These are phyloP conservation scores for Rhizophagus prolifer DNA, from an alignment of 192 early-diverging fungal genomes.

Conservation along the genomic window DNA sequence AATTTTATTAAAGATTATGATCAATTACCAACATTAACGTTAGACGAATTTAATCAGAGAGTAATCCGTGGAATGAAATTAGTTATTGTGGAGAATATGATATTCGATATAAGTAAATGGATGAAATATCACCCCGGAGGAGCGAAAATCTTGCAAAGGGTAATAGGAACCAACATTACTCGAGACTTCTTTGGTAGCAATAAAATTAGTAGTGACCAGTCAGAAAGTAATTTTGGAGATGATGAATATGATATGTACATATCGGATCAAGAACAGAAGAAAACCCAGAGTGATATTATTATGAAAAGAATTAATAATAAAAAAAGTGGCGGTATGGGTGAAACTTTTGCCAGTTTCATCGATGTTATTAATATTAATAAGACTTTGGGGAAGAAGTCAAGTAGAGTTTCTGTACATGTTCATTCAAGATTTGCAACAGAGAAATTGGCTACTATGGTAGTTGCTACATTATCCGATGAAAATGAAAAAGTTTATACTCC, in stretches of 20 bases:
- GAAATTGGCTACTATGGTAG: slow-evolving; percentile 2
- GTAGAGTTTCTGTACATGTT: background rate
- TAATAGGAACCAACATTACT: slow-evolving; percentile 25
- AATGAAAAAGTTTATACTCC: too few relatives aligned
- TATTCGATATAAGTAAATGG: slow-evolving; percentile 29
- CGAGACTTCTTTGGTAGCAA: background rate
- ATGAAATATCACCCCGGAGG: slow-evolving; percentile 26
- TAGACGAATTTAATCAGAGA: slow-evolving; percentile 1
- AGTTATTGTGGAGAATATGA: slow-evolving; percentile 7
- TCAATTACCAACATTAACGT: background rate
- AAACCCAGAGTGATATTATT: background rate
- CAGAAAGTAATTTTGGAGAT: background rate
- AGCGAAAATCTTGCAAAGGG: slow-evolving; percentile 23
- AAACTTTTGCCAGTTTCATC: background rate
- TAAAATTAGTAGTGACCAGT: background rate
- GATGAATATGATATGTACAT: background rate
- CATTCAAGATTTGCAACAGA: slow-evolving; percentile 6
- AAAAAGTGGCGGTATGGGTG: background rate
- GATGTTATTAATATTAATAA: slow-evolving; percentile 4
- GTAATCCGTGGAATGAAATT: slow-evolving; percentile 1
- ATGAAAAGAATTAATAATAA: background rate
- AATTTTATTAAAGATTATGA: background rate
- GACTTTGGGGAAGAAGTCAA: background rate
- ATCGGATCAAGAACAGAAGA: background rate
- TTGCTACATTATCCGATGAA: background rate